A percentile compares a stretch with the other conserved stretches of the same genome.
Evolutionary conservation across 257 asterid species (phyloP).

Genomic region (Primulina eburnea): DNA sequence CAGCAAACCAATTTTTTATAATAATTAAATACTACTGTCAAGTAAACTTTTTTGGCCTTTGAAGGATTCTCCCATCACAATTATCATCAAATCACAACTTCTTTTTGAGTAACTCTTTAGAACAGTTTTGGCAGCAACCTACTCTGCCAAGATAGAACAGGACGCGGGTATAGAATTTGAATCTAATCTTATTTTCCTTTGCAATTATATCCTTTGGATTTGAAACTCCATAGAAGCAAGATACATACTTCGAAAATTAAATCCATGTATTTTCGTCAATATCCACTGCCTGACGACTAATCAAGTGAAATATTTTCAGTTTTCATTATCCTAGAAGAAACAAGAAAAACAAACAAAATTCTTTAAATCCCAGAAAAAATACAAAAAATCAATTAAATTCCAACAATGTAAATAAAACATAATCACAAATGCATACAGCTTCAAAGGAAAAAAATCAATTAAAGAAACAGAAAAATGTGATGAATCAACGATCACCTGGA

Average conservation of each 20-base stretch:
- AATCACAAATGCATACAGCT: neutral
- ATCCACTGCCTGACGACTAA: neutral
- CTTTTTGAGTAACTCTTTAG: neutral
- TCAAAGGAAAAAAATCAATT: neutral
- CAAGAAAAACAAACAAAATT: neutral
- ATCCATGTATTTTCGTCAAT: neutral
- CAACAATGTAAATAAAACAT: neutral
- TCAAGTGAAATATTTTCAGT: neutral
- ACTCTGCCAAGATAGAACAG: neutral
- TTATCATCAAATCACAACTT: neutral
- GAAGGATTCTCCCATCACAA: neutral
- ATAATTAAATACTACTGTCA: neutral
- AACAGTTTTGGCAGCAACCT: neutral
- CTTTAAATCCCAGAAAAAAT: neutral
- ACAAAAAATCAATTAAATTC: neutral
- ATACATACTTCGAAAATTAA: neutral
- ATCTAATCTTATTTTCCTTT: neutral
- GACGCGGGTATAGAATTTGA: neutral
- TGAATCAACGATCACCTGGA: slow-evolving; percentile 49
- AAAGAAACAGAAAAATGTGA: neutral
- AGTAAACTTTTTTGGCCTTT: neutral
- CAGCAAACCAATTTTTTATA: neutral
- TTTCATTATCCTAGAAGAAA: neutral
- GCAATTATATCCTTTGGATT: neutral
- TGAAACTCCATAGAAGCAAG: neutral